Percentiles rank a stretch among this genome's conserved stretches.
These are phyloP conservation scores for Coelastrella sp. DNA, from an alignment of 139 green algal species.

Conservation along the genomic window DNA sequence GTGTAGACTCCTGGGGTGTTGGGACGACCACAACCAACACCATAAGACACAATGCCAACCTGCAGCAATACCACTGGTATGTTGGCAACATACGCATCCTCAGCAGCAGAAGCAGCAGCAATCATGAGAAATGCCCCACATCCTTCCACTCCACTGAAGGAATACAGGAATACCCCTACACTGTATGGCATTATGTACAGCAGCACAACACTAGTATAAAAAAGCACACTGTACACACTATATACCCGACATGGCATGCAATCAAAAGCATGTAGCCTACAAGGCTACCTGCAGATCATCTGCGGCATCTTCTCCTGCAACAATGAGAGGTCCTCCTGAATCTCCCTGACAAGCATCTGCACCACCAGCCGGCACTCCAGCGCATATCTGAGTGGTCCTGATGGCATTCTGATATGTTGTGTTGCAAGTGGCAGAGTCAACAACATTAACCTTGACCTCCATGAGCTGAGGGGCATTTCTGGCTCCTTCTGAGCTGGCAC, in stretches of 20 bases:
- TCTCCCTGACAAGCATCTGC: conserved; percentile 36
- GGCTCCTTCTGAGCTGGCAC: background rate
- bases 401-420: background rate
- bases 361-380: background rate
- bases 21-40: conserved; percentile 29
- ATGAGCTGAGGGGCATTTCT: conserved; percentile 2
- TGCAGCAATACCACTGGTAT: background rate
- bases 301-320: background rate
- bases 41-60: conserved; percentile 39
- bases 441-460: background rate
- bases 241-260: background rate
- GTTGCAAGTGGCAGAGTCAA: background rate
- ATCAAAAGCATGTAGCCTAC: background rate
- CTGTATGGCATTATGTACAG: too few species aligned
- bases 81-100: background rate
- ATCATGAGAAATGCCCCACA: too few species aligned
- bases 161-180: too few species aligned
- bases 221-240: too few species aligned
- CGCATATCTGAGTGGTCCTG: background rate
- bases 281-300: conserved; percentile 25
- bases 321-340: conserved; percentile 28
- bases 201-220: too few species aligned
- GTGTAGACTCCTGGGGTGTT: conserved; percentile 37
- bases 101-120: conserved; percentile 11
- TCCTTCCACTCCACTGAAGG: too few species aligned